Conservation (phyloP, 768 basidiomycete species). For the Leucocoprinus leucothites region DNA sequence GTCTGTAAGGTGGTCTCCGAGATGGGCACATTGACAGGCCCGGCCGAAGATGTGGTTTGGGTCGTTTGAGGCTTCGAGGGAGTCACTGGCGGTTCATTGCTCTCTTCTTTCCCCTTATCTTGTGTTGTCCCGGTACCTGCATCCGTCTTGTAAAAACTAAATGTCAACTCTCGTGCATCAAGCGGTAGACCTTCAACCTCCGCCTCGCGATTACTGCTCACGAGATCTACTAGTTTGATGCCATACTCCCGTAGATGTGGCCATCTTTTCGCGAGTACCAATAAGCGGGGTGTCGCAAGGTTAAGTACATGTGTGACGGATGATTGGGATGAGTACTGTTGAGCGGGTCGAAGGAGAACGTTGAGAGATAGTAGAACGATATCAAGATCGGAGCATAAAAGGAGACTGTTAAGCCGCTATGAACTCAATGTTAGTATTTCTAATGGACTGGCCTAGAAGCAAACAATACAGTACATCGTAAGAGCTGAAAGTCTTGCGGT, state of each 20-base stretch:
- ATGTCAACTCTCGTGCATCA: constrained; percentile 77
- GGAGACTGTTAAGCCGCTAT: constrained; percentile 86
- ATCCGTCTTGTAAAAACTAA: constrained; percentile 76
- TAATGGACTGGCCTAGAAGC: constrained; percentile 9
- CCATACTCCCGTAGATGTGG: constrained; percentile 78
- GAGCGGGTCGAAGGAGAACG: constrained; percentile 86
- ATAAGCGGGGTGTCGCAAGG: constrained; percentile 77
- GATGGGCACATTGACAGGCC: constrained; percentile 60
- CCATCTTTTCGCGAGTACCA: constrained; percentile 84
- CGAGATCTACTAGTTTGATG: constrained; percentile 72
- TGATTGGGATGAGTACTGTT: constrained; percentile 90
- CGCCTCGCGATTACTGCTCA: constrained; percentile 46
- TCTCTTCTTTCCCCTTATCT: constrained; percentile 39
- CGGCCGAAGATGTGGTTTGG: constrained; percentile 32
- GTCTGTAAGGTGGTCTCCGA: constrained; percentile 56
- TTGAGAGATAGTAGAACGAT: constrained; percentile 80
- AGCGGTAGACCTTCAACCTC: constrained; percentile 62
- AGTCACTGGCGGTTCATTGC: constrained; percentile 40
- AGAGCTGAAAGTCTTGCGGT: constrained; percentile 91
- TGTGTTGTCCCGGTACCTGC: constrained; percentile 33
- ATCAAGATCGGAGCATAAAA: constrained; percentile 88
- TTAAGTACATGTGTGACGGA: constrained; percentile 80
- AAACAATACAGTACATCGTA: constrained; percentile 76
- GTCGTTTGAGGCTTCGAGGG: constrained; percentile 41
- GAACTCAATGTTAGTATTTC: constrained; percentile 11